These are phyloP conservation scores for Suillus lakei DNA, from an alignment of 768 basidiomycete species.

Conservation along the genomic window DNA sequence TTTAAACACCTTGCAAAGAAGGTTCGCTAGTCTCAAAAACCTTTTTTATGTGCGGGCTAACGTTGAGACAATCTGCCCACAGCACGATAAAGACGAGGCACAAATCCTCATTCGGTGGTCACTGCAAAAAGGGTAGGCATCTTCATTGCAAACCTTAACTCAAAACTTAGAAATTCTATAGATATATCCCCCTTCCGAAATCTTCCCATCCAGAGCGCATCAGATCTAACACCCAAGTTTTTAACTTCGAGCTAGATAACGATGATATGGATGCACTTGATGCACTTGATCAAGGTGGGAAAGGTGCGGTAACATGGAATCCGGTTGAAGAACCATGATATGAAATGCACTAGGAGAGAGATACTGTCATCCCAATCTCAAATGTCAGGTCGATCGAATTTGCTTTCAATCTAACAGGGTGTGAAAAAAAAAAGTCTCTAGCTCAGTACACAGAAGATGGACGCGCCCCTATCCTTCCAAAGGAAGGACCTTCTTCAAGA, in stretches of 20 bases:
- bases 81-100: conserved; percentile 37
- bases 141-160: neutral
- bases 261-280: conserved; percentile 72
- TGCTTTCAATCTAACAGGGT: neutral
- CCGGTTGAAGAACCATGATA: conserved; percentile 53
- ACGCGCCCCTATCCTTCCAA: conserved; percentile 1
- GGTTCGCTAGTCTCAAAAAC: conserved; percentile 39
- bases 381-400: neutral
- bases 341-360: neutral
- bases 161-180: conserved; percentile 27
- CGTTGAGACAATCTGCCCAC: neutral
- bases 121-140: conserved; percentile 42
- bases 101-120: conserved; percentile 60
- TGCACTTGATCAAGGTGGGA: conserved; percentile 67
- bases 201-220: conserved; percentile 71
- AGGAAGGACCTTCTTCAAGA: conserved; percentile 66
- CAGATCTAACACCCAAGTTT: conserved; percentile 71
- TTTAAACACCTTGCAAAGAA: conserved; percentile 59
- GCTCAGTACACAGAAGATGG: neutral
- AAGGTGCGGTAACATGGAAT: conserved; percentile 82
- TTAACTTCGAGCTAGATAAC: conserved; percentile 66
- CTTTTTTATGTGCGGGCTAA: neutral
- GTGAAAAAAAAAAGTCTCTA: neutral
- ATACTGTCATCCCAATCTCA: neutral
- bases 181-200: conserved; percentile 81